Evolutionary conservation across 352 stramenopile species (phyloP), one percentile per base, ranked within the genome.

Genomic region (Globisporangium perplexum): DNA sequence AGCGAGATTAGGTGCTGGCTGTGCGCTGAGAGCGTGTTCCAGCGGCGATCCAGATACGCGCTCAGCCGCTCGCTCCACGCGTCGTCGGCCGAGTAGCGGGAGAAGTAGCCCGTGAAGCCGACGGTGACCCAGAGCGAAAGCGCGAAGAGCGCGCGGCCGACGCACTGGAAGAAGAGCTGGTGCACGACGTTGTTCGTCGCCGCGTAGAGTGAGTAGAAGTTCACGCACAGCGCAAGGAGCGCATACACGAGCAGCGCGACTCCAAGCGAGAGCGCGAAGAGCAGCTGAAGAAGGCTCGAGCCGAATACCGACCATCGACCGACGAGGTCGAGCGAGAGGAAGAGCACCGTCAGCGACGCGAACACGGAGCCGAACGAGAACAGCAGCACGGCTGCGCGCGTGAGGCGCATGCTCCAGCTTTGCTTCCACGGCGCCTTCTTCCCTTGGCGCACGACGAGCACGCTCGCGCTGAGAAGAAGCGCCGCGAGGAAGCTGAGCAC

Each of bases 281-380:
- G 31, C 30, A 81, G 47, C 53, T 83, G 72, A 3, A 86, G 56
- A 1, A 80, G 56, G 22, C 50, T 78, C 3, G 75, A 80, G 17
- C 62, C 77, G 49, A 86, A 77, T 23, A 82, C 44, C 11, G 71
- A 66, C 59, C 62, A 74, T 1, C 62, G 49, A 1, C 46, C 41
- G 39, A 63, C 55, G 8, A 86, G 46, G 54, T 86, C 75, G 8
- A 84, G 39, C 2, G 68, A 59, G 3, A 86, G 28, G 8, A 77
- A 57, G 7, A 69, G 57, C 8, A 65, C 61, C 0, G 47, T 62
- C 18, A 86, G 55, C 1, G 74, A 55, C 18, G 60, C 39, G 28
- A 86, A 63, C 17, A 49, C 44, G 14, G 57, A 63, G 36, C 42
- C 53, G 24, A 59, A 54, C 14, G 45, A 41, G 4, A 69, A 23